Base-by-base conservation (phyloP, 2,329 filamentous ascomycete genomes). In the Fusarium floridanum region DNA sequence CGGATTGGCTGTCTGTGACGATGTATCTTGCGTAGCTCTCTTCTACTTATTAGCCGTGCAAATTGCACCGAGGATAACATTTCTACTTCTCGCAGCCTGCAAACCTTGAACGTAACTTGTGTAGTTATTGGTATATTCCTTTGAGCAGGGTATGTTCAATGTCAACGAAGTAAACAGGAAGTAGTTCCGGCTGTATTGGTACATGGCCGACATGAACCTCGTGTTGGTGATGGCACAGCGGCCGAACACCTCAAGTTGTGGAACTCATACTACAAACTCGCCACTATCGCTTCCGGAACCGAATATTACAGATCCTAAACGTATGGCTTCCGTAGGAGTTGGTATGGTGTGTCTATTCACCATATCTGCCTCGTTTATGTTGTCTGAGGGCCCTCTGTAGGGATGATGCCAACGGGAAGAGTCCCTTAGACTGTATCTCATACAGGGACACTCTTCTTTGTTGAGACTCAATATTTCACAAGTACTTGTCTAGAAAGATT, bases 401-500 rank as follows among this genome's bases (percentile, higher is more conserved):
- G 27, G 24, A 29, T 29, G 17, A 6, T 29, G 24, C 24, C 9
- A 11, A 45, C 16, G 20, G 43, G n/a, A n/a, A 50, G 22, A 17
- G 45, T 29, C 9, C 9, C 9, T 50, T 50, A 6, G 16, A 27
- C 9, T n/a, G 8, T 16, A 24, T n/a, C 24, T 50, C 24, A 29
- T 10, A n/a, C 12, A n/a, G 24, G 2, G 16, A 16, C 48, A n/a
- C 12, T 29, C 16, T 29, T 53, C 24, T 6, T 27, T 17, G 2
- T 17, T 27, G 7, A 27, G 16, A 5, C 1, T 64, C 71, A 0
- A 50, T 20, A 22, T 74, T 71, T 10, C 61, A 61, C 6, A 61
- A 68, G 67, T 63, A 62, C 6, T 68, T 61, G 1, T 64, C 12
- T 10, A 6, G 68, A 2, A 17, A 48, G 0, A 73, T 45, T 2